Base-by-base conservation (phyloP, 441 rosid genomes). In the Biscutella laevigata region DNA sequence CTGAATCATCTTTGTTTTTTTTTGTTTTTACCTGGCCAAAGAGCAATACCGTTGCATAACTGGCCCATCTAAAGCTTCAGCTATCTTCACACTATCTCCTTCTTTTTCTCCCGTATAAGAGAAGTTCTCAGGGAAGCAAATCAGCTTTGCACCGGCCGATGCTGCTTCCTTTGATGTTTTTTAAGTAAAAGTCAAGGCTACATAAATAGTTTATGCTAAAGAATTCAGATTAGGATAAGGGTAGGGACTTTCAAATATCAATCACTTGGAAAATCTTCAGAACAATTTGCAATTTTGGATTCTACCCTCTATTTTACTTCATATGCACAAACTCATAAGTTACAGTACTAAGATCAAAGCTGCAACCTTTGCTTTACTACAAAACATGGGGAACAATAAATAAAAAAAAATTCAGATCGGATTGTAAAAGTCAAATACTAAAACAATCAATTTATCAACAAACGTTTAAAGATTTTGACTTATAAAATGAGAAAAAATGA, bases 61-160 rank as follows among this genome's bases (percentile, higher is more conserved):
- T 0, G 87, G 86, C 22, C 96, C 96, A 68, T 83, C 80, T 70
- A 91, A 66, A 13, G 96, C 63, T 57, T 91, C 87, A 0, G 88
- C 86, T 54, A 88, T 41, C 47, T 69, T 76, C 24, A 85, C 78
- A 64, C 95, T 88, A 39, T 85, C 98, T 27, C 89, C 98, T 36
- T 71, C 70, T 57, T 53, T 72, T 15, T 58, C 83, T 24, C 86
- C 98, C 6, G 88, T 72, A 41, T 64, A 91, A 1, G 95, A 80
- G 62, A 88, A 91, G 64, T 79, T 83, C 62, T 91, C 98, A 0
- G 96, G 98, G 43, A 91, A 72, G 64, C 98, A 91, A 46, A 91
- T 79, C 76, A 88, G 64, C 70, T 79, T 91, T 17, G 87, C 96
- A 34, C 91, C 96, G 0, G 84, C 89, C 13, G 77, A 72, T 26